Evolutionary conservation across 2,329 filamentous ascomycete species (phyloP).

Genomic region (Gyromitra esculenta): DNA sequence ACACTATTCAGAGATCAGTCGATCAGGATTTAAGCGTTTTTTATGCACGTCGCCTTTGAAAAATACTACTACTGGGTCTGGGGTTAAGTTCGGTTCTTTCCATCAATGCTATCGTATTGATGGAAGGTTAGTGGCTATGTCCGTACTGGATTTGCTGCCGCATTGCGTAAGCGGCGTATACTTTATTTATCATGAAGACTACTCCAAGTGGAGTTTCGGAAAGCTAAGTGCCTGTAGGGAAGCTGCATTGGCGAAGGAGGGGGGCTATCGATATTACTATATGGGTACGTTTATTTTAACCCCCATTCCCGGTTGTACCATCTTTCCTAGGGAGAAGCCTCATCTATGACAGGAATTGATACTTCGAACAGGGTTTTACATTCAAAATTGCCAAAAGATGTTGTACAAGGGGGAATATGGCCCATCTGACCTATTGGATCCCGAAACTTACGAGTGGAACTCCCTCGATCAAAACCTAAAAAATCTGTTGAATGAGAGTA

Average conservation of each 20-base stretch:
- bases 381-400: constrained; percentile 84
- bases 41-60: constrained; percentile 75
- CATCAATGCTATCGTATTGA: constrained; percentile 85
- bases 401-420: constrained; percentile 82
- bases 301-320: background rate
- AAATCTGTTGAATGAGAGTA: constrained; percentile 66
- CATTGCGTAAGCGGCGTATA: constrained; percentile 83
- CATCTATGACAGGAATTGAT: constrained; percentile 7
- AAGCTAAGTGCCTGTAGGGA: constrained; percentile 80
- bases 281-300: constrained; percentile 62
- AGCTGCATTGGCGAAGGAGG: constrained; percentile 74
- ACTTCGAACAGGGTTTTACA: constrained; percentile 73
- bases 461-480: constrained; percentile 67
- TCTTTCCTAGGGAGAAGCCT: background rate
- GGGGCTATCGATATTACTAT: constrained; percentile 80
- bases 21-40: constrained; percentile 73
- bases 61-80: constrained; percentile 64
- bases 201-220: constrained; percentile 75
- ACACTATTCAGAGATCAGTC: constrained; percentile 68
- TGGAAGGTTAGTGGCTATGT: constrained; percentile 77
- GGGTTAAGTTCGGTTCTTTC: constrained; percentile 73
- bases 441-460: constrained; percentile 72
- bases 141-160: constrained; percentile 79
- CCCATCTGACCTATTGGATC: constrained; percentile 78
- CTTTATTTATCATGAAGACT: constrained; percentile 80